Base-by-base conservation (phyloP, 805 yeast species). In the Pichia californica region DNA sequence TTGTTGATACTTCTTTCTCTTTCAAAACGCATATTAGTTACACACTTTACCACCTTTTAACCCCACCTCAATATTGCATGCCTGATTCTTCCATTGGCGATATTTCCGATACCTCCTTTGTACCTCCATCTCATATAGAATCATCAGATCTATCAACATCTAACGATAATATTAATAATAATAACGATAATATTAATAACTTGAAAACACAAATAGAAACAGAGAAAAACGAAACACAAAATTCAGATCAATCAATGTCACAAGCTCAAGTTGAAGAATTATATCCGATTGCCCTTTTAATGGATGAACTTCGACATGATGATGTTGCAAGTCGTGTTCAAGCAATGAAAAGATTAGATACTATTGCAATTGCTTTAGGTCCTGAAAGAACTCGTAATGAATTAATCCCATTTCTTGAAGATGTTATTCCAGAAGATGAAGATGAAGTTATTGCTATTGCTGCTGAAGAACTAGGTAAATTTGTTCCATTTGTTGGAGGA, bases 401-500 rank as follows among this genome's bases (percentile, higher is more conserved):
- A 62, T 73, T 93, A 58, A 71, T 93, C 42, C 97, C 98, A 30
- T 93, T 91, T 57, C 73, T 93, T 49, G 87, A 82, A 52, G 89
- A 83, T 48, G 93, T 83, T 21, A 88, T 89, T 9, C 93, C 86
- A 52, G 99, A 93, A 56, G 99, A 94, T 62, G 99, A 93, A 66
- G 99, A 93, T 64, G 99, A 93, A 66, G 96, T 93, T 7, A 83
- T 91, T 64, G 87, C 96, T 2, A 91, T 88, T 18, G 74, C 94
- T 50, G 97, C 97, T 4, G 87, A 83, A 54, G 91, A 89, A 69
- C 68, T 93, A 54, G 95, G 95, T 38, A 76, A 77, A 45, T 91
- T 93, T 62, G 79, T 88, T 29, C 95, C 96, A 5, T 76, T 79
- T 47, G 79, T 93, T 45, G 99, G 99, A 38, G 99, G 99, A 45